These are phyloP conservation scores for Middelhovenomyces tepae DNA, from an alignment of 805 yeast genomes.

Conservation along the genomic window DNA sequence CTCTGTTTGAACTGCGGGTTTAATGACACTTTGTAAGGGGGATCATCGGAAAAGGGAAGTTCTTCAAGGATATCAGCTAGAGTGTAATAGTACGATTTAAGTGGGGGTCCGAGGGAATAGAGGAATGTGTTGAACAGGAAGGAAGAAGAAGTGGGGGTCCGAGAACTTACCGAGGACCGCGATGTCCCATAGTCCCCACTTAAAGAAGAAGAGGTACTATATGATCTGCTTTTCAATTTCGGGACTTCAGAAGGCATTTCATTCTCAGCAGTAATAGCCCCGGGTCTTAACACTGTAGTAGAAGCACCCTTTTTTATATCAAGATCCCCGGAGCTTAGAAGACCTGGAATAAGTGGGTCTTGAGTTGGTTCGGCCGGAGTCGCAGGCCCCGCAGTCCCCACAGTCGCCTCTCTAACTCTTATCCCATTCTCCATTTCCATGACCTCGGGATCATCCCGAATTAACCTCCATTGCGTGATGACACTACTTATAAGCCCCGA, in stretches of 20 bases:
- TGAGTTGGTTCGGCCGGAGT: no score
- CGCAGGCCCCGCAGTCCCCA: no score
- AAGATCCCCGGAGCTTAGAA: no score
- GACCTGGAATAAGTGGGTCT: no score
- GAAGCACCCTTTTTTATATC: no score
- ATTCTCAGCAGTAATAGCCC: no score
- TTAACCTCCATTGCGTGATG: slow-evolving; percentile 53
- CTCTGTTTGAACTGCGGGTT: slow-evolving; percentile 34
- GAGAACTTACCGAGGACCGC: no score
- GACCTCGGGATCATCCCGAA: slow-evolving; percentile 28
- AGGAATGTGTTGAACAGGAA: slow-evolving; percentile 61
- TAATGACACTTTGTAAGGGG: slow-evolving; percentile 30
- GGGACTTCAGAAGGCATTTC: no score
- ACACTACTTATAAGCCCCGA: slow-evolving; percentile 63
- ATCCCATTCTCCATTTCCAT: no score
- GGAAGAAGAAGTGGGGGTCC: slow-evolving; percentile 7
- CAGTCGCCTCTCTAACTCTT: no score
- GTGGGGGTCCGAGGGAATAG: slow-evolving; percentile 61
- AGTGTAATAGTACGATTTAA: slow-evolving; percentile 56
- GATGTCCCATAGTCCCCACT: no score
- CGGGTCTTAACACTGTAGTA: no score
- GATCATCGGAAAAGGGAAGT: slow-evolving; percentile 42
- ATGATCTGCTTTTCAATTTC: slow-evolving; percentile 2
- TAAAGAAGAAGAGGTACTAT: neutral
- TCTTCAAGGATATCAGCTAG: slow-evolving; percentile 52